Percentiles rank a stretch among this genome's conserved stretches.
Evolutionary conservation across 805 yeast species (phyloP).

Genomic region (Candida nanaspora): DNA sequence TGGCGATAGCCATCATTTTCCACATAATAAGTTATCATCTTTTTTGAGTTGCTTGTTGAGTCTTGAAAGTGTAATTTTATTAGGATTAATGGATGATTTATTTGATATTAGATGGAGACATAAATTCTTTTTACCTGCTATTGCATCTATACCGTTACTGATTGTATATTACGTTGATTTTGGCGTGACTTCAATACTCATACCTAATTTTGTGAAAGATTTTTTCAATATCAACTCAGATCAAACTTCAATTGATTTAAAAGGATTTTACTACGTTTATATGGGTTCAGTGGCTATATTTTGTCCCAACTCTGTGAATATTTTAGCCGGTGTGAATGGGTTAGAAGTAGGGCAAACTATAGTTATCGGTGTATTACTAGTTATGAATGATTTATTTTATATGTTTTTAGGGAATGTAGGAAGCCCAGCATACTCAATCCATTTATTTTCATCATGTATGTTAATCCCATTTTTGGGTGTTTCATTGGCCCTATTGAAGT

Average conservation of each 20-base stretch:
- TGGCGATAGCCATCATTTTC: constrained; percentile 34
- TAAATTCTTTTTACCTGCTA: constrained; percentile 90
- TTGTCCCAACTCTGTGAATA: constrained; percentile 93
- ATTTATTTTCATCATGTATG: constrained; percentile 70
- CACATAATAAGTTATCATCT: constrained; percentile 77
- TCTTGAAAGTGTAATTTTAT: constrained; percentile 70
- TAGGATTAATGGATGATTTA: constrained; percentile 90
- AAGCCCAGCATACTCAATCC: constrained; percentile 66
- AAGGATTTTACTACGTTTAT: constrained; percentile 72
- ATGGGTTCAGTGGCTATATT: constrained; percentile 91
- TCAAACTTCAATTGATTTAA: constrained; percentile 62
- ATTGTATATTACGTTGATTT: constrained; percentile 91
- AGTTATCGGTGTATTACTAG: constrained; percentile 61
- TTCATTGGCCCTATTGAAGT: constrained; percentile 63
- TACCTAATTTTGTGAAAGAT: constrained; percentile 61
- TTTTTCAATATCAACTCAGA: constrained; percentile 29
- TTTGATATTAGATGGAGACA: constrained; percentile 97
- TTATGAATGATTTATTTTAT: constrained; percentile 74
- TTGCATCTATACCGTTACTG: constrained; percentile 86
- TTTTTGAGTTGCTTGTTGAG: constrained; percentile 81
- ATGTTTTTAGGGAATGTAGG: constrained; percentile 28
- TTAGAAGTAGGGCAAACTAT: constrained; percentile 93
- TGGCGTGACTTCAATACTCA: constrained; percentile 79
- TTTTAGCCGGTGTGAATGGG: constrained; percentile 94
- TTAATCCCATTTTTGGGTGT: constrained; percentile 85